Conservation (phyloP, 192 early-diverging fungal genomes). For the Hyaloraphidium curvatum region DNA sequence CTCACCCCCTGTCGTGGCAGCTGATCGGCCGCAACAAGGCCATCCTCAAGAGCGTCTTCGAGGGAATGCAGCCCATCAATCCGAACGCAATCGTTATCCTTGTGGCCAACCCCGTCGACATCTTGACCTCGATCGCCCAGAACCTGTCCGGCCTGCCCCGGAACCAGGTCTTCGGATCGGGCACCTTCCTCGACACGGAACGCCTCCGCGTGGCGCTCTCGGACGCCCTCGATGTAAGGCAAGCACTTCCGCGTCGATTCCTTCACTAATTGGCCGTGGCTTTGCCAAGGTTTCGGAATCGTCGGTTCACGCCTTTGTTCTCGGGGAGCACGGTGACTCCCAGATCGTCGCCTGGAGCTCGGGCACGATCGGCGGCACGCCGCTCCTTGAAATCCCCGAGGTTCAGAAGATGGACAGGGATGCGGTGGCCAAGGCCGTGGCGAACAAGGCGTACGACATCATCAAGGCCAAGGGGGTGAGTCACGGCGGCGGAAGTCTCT, state of each 20-base stretch:
- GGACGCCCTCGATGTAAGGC: slow-evolving; percentile 14
- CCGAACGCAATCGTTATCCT: slow-evolving; percentile 46
- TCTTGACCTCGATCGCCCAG: slow-evolving; percentile 68
- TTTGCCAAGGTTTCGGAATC: slow-evolving; percentile 34
- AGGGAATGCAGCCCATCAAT: slow-evolving; percentile 54
- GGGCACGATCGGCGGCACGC: slow-evolving; percentile 46
- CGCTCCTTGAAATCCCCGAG: slow-evolving; percentile 39
- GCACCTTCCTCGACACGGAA: slow-evolving; percentile 62
- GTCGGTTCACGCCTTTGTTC: slow-evolving; percentile 58
- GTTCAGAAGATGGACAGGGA: slow-evolving; percentile 35
- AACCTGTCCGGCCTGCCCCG: slow-evolving; percentile 56
- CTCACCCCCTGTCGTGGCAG: too few species aligned
- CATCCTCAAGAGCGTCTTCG: slow-evolving; percentile 51
- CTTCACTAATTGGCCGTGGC: too few species aligned
- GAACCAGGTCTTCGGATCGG: slow-evolving; percentile 64
- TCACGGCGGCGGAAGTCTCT: too few species aligned
- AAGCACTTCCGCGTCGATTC: neutral
- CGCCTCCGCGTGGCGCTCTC: slow-evolving; percentile 44
- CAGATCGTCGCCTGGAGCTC: slow-evolving; percentile 69
- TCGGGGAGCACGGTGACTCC: slow-evolving; percentile 75
- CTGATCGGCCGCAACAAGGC: slow-evolving; percentile 63
- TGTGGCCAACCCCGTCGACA: slow-evolving; percentile 69
- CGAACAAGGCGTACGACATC: slow-evolving; percentile 59
- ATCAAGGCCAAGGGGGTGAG: slow-evolving; percentile 77
- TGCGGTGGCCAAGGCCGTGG: slow-evolving; percentile 32